Base-by-base conservation (phyloP, 108 stramenopile genomes). In the Licmophora abbreviata region DNA sequence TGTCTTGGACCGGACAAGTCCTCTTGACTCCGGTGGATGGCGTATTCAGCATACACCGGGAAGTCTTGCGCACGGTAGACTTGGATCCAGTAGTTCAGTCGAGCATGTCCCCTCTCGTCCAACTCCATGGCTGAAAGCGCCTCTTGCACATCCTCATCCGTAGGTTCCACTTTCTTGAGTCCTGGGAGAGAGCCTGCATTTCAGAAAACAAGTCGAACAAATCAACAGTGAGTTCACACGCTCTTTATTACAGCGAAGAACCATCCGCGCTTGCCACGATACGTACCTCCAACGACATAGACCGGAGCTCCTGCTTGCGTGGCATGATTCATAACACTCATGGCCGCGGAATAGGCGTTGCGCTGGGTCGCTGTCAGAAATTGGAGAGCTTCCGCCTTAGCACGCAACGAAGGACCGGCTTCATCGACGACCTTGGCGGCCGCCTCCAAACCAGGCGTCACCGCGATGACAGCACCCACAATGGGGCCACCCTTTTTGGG, bases 11-110 rank as follows among this genome's bases (percentile, higher is more conserved):
- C 83, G 21, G 81, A 58, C 54, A 84, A 44, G 20, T 58, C 69
- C 43, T 90, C 88, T 22, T 62, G 68, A 22, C 78, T 76, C 28
- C 84, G 74, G 54, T 83, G 79, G 43, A 85, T 66, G 23, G 84
- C 88, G 53, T 90, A 90, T 46, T 79, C 84, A 30, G 65, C 84
- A 59, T 90, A 90, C 22, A 85, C 73, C n/a, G 84, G 68, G 50
- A 63, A 90, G 46, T 90, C 88, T 28, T 71, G 63, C n/a, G 81
- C 81, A 43, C 88, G 79, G 56, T 85, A 90, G 29, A 75, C 79
- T 64, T 90, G 88, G 42, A 86, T 58, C 42, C 84, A 91, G 58
- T 73, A 91, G 57, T 86, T 85, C 44, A 91, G 53, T 33, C 52
- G 58, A 27, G 83, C 74, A 18, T 59, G 38, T 48, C 85, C 84